Percentiles rank a stretch among this genome's conserved stretches.
Conservation (phyloP, 83 land plant species). For the Diphasiastrum complanatum region DNA sequence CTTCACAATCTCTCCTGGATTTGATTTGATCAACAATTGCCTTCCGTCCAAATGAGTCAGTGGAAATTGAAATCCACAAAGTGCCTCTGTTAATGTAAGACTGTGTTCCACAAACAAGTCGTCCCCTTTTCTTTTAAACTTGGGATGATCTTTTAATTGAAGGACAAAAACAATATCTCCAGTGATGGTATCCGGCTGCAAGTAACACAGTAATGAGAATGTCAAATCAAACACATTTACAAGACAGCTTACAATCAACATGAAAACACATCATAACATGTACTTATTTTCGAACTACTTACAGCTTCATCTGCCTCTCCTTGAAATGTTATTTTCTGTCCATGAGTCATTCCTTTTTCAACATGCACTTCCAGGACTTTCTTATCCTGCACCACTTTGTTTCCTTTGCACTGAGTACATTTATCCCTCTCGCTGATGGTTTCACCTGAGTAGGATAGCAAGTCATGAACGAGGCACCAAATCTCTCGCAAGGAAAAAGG, state of each 20-base stretch:
- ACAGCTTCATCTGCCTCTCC: conserved; percentile 17
- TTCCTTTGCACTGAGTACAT: conserved; percentile 10
- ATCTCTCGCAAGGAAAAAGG: too few relatives aligned
- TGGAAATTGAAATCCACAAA: conserved; percentile 10
- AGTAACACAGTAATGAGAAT: not conserved
- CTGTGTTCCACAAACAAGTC: conserved; percentile 7
- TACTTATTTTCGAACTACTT: not conserved
- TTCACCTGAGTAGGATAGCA: not conserved
- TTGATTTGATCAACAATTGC: conserved; percentile 10
- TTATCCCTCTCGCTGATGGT: conserved; percentile 13
- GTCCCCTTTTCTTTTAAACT: conserved; percentile 14
- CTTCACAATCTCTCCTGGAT: conserved; percentile 10
- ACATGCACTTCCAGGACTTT: conserved; percentile 6
- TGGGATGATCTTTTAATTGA: conserved; percentile 4
- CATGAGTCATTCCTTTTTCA: conserved; percentile 6
- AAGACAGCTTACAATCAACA: too few relatives aligned
- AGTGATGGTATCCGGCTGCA: conserved; percentile 17
- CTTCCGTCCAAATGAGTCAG: conserved; percentile 7
- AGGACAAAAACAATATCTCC: conserved; percentile 10
- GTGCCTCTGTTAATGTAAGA: not conserved
- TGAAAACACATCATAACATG: too few relatives aligned
- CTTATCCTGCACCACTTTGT: conserved; percentile 15
- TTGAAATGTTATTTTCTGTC: conserved; percentile 8
- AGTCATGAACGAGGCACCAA: too few relatives aligned
- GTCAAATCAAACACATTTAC: not conserved